Evolutionary conservation across 441 rosid genomes (phyloP).

Genomic region (Arabidopsis hybrid): DNA sequence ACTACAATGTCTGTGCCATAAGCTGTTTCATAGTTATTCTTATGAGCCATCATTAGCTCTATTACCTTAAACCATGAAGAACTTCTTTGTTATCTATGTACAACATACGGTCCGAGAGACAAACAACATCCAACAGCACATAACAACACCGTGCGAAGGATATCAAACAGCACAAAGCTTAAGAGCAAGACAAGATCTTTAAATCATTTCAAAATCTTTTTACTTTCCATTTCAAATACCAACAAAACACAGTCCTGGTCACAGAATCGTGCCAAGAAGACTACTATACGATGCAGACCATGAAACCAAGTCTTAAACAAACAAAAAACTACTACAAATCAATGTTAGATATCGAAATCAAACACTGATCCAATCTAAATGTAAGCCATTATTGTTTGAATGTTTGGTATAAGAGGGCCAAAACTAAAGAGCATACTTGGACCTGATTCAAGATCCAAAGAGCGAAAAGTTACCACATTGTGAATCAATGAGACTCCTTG

Average conservation of each 20-base stretch:
- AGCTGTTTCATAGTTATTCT: not conserved
- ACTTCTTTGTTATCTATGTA: not conserved
- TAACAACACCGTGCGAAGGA: not conserved
- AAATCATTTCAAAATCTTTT: not conserved
- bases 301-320: not conserved
- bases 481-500: not conserved
- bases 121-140: not conserved
- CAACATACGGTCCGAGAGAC: not conserved
- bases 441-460: not conserved
- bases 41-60: not conserved
- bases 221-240: constrained; percentile 3
- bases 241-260: not conserved
- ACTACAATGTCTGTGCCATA: not conserved
- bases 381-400: no score
- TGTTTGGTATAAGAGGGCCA: no score
- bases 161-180: not conserved
- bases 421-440: no score
- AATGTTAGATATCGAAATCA: not conserved
- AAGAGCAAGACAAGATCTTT: not conserved
- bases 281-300: not conserved
- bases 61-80: not conserved
- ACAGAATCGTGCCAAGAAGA: no score
- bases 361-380: no score
- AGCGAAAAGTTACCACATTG: not conserved
- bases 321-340: not conserved